A percentile compares a stretch with the other conserved stretches of the same genome.
Evolutionary conservation across 768 basidiomycete species (phyloP).

Genomic region (Pisolithus microcarpus): DNA sequence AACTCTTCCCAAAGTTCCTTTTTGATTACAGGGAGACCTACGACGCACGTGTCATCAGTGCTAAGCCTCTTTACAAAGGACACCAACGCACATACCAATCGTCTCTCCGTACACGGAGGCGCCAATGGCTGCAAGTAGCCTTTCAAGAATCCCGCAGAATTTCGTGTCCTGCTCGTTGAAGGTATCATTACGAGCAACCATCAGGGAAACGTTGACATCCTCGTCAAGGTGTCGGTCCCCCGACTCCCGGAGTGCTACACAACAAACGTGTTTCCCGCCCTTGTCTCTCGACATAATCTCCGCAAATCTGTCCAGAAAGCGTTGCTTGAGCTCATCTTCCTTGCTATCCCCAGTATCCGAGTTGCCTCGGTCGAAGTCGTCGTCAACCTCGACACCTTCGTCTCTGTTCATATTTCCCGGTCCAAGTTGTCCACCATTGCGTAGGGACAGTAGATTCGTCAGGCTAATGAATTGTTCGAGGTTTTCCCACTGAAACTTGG

Average conservation of each 20-base stretch:
- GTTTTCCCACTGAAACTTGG: background rate
- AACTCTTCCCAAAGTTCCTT: background rate
- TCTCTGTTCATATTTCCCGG: background rate
- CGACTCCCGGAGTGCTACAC: background rate
- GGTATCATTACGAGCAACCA: background rate
- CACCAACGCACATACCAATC: background rate
- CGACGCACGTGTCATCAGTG: background rate
- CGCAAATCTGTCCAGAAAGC: conserved; percentile 1
- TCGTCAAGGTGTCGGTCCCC: background rate
- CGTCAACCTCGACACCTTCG: conserved; percentile 4
- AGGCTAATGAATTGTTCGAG: conserved; percentile 2
- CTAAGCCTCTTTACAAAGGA: background rate
- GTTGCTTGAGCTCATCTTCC: conserved; percentile 1
- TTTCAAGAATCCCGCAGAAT: background rate
- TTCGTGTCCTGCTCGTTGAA: background rate
- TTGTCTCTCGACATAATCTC: conserved; percentile 1
- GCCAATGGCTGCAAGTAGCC: background rate
- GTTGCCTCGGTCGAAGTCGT: conserved; percentile 6
- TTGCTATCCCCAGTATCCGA: background rate
- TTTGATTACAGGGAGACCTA: background rate
- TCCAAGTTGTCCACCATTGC: background rate
- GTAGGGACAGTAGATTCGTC: background rate
- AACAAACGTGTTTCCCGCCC: background rate
- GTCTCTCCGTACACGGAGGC: background rate
- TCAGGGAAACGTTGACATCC: background rate